Conservation (phyloP, 768 basidiomycete genomes). For the Coprinellus micaceus region DNA sequence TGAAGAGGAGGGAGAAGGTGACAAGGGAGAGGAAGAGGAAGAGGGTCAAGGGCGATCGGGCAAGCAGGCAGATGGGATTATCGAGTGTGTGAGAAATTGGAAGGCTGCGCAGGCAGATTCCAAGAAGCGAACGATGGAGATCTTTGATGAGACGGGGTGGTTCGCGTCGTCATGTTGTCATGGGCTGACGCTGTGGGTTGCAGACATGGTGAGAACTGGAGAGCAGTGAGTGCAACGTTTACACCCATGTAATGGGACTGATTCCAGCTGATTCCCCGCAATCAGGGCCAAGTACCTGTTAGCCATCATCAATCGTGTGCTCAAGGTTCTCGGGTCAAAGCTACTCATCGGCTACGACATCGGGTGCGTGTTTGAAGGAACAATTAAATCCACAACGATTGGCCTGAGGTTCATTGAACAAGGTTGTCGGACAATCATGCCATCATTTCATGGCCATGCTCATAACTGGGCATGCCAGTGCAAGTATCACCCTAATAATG, state of each 20-base stretch:
- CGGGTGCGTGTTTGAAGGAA: conserved; percentile 23
- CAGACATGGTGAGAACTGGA: conserved; percentile 21
- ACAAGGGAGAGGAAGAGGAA: background rate
- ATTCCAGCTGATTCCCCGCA: background rate
- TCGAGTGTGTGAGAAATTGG: background rate
- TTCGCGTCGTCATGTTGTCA: conserved; percentile 27
- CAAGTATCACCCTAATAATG: conserved; percentile 12
- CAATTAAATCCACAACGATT: conserved; percentile 19
- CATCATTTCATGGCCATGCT: conserved; percentile 25
- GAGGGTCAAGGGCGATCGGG: background rate
- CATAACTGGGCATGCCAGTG: conserved; percentile 17
- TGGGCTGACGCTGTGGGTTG: conserved; percentile 22
- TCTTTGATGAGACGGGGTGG: conserved; percentile 31
- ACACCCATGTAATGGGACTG: too few species aligned
- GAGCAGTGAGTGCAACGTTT: conserved; percentile 13
- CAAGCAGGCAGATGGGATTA: background rate
- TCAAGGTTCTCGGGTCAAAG: conserved; percentile 17
- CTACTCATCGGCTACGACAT: conserved; percentile 28
- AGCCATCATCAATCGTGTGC: conserved; percentile 18
- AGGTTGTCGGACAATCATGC: conserved; percentile 13
- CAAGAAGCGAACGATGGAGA: conserved; percentile 21
- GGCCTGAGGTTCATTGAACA: conserved; percentile 9
- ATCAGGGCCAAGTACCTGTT: conserved; percentile 26
- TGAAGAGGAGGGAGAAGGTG: background rate
- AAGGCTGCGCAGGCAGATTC: conserved; percentile 11